Evolutionary conservation across 2,329 filamentous ascomycete species (phyloP).

Genomic region (Aspergillus hortae): DNA sequence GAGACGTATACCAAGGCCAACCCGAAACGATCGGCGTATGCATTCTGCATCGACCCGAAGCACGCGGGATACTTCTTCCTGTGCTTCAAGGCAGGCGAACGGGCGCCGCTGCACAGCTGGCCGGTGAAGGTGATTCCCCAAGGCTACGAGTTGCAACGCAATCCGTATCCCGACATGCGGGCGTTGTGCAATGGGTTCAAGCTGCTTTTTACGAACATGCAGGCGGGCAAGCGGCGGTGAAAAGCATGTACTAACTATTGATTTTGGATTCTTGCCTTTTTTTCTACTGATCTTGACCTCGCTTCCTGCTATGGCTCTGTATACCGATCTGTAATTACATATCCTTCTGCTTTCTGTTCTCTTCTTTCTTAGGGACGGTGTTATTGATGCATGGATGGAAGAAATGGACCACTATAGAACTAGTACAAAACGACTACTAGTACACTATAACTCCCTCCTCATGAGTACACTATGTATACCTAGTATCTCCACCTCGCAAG

Average conservation of each 20-base stretch:
- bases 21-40: conserved; percentile 86
- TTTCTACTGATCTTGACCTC: not conserved
- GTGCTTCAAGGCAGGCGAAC: conserved; percentile 88
- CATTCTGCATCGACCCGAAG: conserved; percentile 90
- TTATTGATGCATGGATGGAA: not conserved
- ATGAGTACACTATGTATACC: too few relatives aligned
- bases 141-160: conserved; percentile 85
- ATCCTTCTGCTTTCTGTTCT: not conserved
- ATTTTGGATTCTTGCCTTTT: conserved; percentile 3
- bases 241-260: conserved; percentile 7
- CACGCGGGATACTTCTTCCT: conserved; percentile 93
- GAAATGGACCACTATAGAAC: not conserved
- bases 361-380: not conserved
- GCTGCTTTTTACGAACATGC: conserved; percentile 69
- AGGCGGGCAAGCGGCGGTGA: conserved; percentile 28
- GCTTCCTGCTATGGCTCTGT: conserved; percentile 4
- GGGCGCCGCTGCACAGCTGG: conserved; percentile 71
- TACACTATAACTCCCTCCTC: not conserved
- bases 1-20: conserved; percentile 95
- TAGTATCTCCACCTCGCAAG: not conserved
- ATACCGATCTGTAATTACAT: not conserved
- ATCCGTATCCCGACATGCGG: conserved; percentile 89
- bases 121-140: conserved; percentile 87
- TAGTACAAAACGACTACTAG: not conserved
- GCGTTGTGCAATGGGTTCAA: conserved; percentile 98